Evolutionary conservation across 306 rosid species (phyloP).

Genomic region (Trifolium subterraneum): DNA sequence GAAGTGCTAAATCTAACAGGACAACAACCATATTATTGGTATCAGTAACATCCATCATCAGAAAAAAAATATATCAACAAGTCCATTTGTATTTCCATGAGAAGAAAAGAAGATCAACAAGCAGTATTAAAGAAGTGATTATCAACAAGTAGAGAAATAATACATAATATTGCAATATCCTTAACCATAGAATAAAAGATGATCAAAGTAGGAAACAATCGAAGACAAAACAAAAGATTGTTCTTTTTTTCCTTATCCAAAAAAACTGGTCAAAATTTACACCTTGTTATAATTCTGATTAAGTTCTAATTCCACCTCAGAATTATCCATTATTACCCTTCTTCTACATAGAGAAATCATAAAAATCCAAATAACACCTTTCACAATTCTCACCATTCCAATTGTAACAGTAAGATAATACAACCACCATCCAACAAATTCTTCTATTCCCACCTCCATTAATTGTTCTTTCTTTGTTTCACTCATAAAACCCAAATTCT

Average conservation of each 20-base stretch:
- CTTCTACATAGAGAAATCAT: slow-evolving; percentile 53
- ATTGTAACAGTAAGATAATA: slow-evolving; percentile 76
- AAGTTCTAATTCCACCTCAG: slow-evolving; percentile 23
- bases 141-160: slow-evolving; percentile 26
- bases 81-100: neutral
- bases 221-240: neutral
- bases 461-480: slow-evolving; percentile 55
- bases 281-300: slow-evolving; percentile 57
- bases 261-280: slow-evolving; percentile 40
- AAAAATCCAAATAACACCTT: slow-evolving; percentile 64
- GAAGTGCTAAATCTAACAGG: too few relatives aligned
- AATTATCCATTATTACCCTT: slow-evolving; percentile 34
- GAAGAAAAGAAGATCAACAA: neutral
- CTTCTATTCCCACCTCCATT: slow-evolving; percentile 56
- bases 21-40: too few relatives aligned
- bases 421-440: slow-evolving; percentile 78
- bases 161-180: slow-evolving; percentile 29
- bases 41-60: too few relatives aligned
- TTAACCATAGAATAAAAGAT: slow-evolving; percentile 17
- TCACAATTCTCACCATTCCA: slow-evolving; percentile 80
- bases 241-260: neutral
- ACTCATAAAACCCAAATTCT: slow-evolving; percentile 62
- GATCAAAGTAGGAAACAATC: neutral
- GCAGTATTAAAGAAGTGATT: slow-evolving; percentile 9
- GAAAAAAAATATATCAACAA: neutral